Evolutionary conservation across 345 rosid genomes (phyloP).

Genomic region (Arabis hirsuta): DNA sequence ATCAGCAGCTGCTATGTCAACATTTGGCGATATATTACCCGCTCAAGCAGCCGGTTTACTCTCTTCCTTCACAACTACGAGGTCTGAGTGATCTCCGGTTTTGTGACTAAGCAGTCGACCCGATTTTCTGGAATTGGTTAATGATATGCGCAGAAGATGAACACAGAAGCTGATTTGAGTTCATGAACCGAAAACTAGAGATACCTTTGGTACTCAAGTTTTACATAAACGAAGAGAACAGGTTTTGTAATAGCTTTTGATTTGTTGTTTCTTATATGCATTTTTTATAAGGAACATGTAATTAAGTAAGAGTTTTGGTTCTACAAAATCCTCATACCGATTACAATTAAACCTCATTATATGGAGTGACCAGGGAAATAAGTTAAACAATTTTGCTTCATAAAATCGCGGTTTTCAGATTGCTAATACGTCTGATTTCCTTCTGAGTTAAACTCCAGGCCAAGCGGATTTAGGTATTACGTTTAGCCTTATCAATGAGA

Average conservation of each 20-base stretch:
- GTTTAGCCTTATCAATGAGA: constrained; percentile 43
- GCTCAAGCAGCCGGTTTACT: constrained; percentile 96
- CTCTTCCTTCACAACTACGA: constrained; percentile 83
- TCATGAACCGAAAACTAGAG: constrained; percentile 19
- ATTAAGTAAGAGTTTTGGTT: constrained; percentile 41
- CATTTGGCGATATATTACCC: constrained; percentile 95
- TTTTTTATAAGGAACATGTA: constrained; percentile 42
- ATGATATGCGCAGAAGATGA: constrained; percentile 18
- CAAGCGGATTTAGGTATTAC: constrained; percentile 11
- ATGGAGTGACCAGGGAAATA: background rate
- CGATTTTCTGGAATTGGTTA: background rate
- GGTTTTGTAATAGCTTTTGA: constrained; percentile 37
- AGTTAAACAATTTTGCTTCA: background rate
- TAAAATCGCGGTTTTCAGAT: constrained; percentile 3
- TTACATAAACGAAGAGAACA: constrained; percentile 35
- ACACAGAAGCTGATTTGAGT: constrained; percentile 25
- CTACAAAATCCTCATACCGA: constrained; percentile 35
- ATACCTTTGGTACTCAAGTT: constrained; percentile 30
- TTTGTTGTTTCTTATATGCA: constrained; percentile 34
- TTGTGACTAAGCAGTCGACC: constrained; percentile 12
- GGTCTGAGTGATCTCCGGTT: constrained; percentile 54
- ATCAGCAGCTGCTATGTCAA: constrained; percentile 95
- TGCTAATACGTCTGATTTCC: background rate
- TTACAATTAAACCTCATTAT: constrained; percentile 11
- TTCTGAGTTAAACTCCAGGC: background rate